Evolutionary conservation across 345 rosid species (phyloP).

Genomic region (Populus pruinosa): DNA sequence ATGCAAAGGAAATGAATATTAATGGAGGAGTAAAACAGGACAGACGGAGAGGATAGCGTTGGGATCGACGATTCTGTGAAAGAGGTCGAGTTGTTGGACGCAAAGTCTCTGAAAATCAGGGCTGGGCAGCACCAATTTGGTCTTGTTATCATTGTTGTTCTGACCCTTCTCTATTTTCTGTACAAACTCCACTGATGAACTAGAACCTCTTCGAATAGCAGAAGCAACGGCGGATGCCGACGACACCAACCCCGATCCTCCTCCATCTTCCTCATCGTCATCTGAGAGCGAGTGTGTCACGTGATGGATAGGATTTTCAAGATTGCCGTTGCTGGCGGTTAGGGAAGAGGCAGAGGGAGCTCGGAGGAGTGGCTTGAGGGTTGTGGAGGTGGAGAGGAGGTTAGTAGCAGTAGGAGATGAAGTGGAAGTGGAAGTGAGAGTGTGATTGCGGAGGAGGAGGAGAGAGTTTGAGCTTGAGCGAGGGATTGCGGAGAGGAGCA

Average conservation of each 20-base stretch:
- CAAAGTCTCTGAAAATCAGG: conserved; percentile 82
- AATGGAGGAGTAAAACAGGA: not conserved
- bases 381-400: conserved; percentile 10
- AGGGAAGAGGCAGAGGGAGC: conserved; percentile 16
- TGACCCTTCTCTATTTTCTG: conserved; percentile 59
- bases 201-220: conserved; percentile 61
- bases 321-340: not conserved
- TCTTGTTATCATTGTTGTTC: conserved; percentile 6
- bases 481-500: conserved; percentile 53
- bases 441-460: conserved; percentile 9
- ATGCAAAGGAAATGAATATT: not conserved
- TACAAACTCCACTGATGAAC: conserved; percentile 66
- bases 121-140: conserved; percentile 64
- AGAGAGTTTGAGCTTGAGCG: conserved; percentile 28
- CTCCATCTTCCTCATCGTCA: conserved; percentile 23
- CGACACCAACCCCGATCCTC: conserved; percentile 33
- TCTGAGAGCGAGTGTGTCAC: conserved; percentile 39
- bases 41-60: conserved; percentile 68
- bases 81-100: conserved; percentile 72
- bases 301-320: conserved; percentile 34
- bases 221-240: conserved; percentile 81
- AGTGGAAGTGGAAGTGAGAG: conserved; percentile 18
- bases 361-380: conserved; percentile 23
- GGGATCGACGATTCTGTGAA: conserved; percentile 69
- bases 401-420: conserved; percentile 5